These are phyloP conservation scores for Fusarium albidum DNA, from an alignment of 2,329 filamentous ascomycete genomes.

Conservation along the genomic window DNA sequence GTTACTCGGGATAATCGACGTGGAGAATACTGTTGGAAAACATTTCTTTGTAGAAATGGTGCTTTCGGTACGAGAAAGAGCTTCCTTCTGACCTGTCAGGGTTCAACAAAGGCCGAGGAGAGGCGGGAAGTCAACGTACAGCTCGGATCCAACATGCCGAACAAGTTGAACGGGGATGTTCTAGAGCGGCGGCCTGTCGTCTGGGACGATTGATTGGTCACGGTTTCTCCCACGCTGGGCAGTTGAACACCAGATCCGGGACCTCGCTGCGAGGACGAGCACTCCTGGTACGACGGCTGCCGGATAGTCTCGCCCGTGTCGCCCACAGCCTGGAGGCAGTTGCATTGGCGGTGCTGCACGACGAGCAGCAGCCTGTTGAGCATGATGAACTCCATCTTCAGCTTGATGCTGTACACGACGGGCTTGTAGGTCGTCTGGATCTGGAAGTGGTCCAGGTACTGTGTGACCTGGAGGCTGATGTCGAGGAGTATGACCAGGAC, in stretches of 20 bases:
- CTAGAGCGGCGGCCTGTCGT: background rate
- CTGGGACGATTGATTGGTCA: background rate
- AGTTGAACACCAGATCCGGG: no score
- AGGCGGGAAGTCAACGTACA: background rate
- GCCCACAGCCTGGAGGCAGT: constrained; percentile 25
- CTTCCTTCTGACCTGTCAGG: background rate
- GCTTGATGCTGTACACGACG: constrained; percentile 33
- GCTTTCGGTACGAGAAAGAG: background rate
- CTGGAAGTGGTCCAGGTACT: constrained; percentile 31
- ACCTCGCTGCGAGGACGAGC: no score
- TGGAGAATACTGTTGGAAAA: background rate
- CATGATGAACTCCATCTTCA: constrained; percentile 33
- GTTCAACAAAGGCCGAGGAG: background rate
- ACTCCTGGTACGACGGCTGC: background rate
- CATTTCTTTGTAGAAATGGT: background rate
- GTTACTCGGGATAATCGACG: background rate
- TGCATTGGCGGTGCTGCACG: constrained; percentile 26
- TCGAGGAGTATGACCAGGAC: constrained; percentile 31
- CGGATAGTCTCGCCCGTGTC: constrained; percentile 5
- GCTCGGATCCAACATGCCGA: background rate
- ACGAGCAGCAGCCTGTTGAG: constrained; percentile 26
- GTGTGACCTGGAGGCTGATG: constrained; percentile 21
- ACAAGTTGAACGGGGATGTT: background rate
- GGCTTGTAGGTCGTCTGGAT: constrained; percentile 34
- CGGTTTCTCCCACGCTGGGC: background rate